Base-by-base conservation (phyloP, 441 rosid species). In the Aquilaria agallochum region DNA sequence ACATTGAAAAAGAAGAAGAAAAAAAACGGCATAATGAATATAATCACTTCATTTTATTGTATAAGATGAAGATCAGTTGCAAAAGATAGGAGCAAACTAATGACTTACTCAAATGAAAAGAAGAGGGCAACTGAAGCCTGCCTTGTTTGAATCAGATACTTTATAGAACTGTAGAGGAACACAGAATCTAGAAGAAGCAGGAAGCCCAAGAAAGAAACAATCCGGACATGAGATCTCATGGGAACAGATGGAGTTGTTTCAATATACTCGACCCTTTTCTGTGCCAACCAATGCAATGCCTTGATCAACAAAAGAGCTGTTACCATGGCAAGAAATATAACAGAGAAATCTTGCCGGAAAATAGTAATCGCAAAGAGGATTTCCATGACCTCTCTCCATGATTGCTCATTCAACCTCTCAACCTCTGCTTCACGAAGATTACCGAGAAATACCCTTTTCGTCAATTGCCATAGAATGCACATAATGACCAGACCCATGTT, bases 351-450 rank as follows among this genome's bases (percentile, higher is more conserved):
- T 74, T 91, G 96, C 62, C 99, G 73, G 72, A 91, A 95, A 31
- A 95, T 91, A 11, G 99, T 95, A 57, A 89, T 89, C 2, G 96
- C 97, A 62, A 95, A 95, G 72, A 95, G 96, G 67, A 91, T 86
- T 73, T 95, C 99, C 97, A 91, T 89, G 58, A 91, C 84, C 70
- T 94, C 99, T 60, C 99, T 86, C 97, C 97, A 89, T 2, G 92
- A 88, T 62, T 91, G 99, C 74, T 91, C 99, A 59, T 95, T 95
- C 44, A 95, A 70, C 64, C 97, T 81, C 81, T 91, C 99, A 11
- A 95, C 84, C 56, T 95, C 96, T 12, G 96, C 97, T 79, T 95
- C 99, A 1, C 99, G 86, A 13, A 94, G 96, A 11, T 91, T 66
- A 49, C 99, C 97, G 50, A 91, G 88, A 76, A 91, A 94, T 20